These are phyloP conservation scores for Neckera pumila DNA, from an alignment of 225 moss, liverwort and hornwort genomes.

Conservation along the genomic window DNA sequence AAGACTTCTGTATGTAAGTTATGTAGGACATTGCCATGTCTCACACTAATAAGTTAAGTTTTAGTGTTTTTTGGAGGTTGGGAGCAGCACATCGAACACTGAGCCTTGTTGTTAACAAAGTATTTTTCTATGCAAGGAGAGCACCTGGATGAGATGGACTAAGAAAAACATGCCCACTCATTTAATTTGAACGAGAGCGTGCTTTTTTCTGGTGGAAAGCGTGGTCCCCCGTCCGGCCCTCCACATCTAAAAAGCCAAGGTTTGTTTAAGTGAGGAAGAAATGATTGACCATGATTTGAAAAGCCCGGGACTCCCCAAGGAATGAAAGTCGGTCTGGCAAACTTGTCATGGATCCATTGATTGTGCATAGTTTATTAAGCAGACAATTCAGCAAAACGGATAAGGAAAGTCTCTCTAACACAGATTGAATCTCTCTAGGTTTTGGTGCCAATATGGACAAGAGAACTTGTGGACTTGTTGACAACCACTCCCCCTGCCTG, in stretches of 20 bases:
- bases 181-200: neutral
- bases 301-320: neutral
- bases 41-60: neutral
- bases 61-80: neutral
- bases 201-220: neutral
- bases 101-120: neutral
- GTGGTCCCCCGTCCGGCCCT: neutral
- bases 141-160: neutral
- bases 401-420: neutral
- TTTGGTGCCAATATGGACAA: constrained; percentile 20
- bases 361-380: neutral
- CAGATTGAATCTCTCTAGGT: constrained; percentile 5
- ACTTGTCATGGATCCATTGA: neutral
- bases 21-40: neutral
- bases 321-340: neutral
- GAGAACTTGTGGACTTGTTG: no score
- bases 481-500: neutral
- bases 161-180: neutral
- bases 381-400: neutral
- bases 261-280: neutral
- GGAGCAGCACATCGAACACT: neutral
- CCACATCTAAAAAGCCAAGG: neutral
- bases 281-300: constrained; percentile 34
- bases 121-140: neutral
- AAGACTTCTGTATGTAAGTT: neutral